Evolutionary conservation across 2,329 filamentous ascomycete genomes (phyloP), one percentile per base, ranked within the genome.

Genomic region (Orbilia oligospora): DNA sequence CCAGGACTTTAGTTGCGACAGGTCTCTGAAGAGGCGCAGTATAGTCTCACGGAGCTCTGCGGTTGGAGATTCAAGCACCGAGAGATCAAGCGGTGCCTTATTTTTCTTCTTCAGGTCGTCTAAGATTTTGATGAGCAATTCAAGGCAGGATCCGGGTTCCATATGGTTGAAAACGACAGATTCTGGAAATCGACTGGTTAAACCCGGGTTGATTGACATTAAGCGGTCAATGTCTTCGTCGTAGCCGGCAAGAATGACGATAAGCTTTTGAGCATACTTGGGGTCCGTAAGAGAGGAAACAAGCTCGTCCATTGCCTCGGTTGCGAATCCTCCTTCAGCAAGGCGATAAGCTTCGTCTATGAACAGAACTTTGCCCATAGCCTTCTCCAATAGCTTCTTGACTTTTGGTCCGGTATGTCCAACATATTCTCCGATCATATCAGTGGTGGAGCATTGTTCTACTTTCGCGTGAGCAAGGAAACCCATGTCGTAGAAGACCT

Each of bases 111-210:
- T 55, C 18, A 81, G 24, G 1, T 69, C 79, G n/a, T 80, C 76
- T 5, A 80, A 68, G 0, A 83, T 76, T 1, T 80, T 81, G 0
- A 48, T 68, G 49, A 92, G 81, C 0, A 88, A 83, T 0, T 81
- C 65, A 5, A 88, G 80, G 71, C 88, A 90, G 2, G 87, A 83
- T 0, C 81, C 69, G 0, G 87, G 82, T 0, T 81, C 80, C 12
- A 91, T 82, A 1, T 85, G 81, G 0, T 84, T 82, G 82, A 93
- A 93, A 22, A 87, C 83, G 0, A 93, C 82, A 0, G 86, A 85
- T 44, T 91, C 89, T 0, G 89, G 88, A 81, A 93, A 93, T 0
- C 91, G 87, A 48, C 89, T 91, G 0, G 87, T 88, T 20, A 93
- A 84, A 0, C 91, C 91, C 0, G 88, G 86, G 80, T 93, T 93